Evolutionary conservation across 768 basidiomycete species (phyloP).

Genomic region (Pluteus cervinus): DNA sequence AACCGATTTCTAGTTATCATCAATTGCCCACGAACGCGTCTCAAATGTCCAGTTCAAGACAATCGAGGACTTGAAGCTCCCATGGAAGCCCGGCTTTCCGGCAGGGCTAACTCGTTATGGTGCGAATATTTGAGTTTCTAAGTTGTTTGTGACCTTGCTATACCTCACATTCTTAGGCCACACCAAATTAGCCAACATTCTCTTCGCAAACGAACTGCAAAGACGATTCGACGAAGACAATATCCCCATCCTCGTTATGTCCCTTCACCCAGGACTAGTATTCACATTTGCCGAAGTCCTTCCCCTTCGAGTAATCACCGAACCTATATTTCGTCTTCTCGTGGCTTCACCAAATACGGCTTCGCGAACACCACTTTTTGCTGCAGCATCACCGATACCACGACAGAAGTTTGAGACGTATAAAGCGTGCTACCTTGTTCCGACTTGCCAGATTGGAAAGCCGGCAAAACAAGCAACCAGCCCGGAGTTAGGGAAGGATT

Average conservation of each 20-base stretch:
- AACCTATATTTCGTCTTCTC: conserved; percentile 8
- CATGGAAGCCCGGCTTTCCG: conserved; percentile 18
- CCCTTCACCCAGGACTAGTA: conserved; percentile 37
- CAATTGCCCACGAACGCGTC: conserved; percentile 18
- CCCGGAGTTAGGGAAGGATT: conserved; percentile 27
- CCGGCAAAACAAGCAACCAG: conserved; percentile 22
- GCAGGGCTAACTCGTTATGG: conserved; percentile 24
- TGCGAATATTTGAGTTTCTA: conserved; percentile 11
- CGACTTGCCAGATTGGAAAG: conserved; percentile 22
- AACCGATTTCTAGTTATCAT: conserved; percentile 23
- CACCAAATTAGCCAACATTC: conserved; percentile 45
- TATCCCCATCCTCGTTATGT: conserved; percentile 29
- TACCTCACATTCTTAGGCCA: conserved; percentile 24
- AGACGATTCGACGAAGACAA: conserved; percentile 30
- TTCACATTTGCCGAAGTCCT: conserved; percentile 18
- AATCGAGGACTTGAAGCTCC: conserved; percentile 29
- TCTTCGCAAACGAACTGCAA: conserved; percentile 47
- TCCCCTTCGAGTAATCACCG: conserved; percentile 3
- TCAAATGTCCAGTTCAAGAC: conserved; percentile 20
- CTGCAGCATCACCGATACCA: conserved; percentile 31
- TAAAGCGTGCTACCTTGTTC: conserved; percentile 32
- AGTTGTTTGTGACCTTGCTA: not conserved
- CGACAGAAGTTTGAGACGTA: conserved; percentile 24
- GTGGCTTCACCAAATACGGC: conserved; percentile 14
- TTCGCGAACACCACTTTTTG: conserved; percentile 33